Conservation (phyloP, 192 early-diverging fungal species). For the Powellomyces hirtus region DNA sequence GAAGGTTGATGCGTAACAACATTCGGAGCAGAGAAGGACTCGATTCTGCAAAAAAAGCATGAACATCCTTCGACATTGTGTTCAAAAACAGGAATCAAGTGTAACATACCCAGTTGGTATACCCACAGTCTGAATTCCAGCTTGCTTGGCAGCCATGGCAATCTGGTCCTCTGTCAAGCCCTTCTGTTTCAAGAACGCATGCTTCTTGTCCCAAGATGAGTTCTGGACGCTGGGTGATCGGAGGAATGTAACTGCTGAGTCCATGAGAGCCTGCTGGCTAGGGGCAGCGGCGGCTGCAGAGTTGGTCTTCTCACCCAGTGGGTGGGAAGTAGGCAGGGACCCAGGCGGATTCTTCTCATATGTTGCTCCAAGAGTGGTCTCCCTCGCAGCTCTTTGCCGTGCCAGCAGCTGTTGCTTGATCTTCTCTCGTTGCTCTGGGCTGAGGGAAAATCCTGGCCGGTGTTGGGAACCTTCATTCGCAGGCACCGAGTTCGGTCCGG, state of each 20-base stretch:
- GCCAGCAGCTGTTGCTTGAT: slow-evolving; percentile 13
- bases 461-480: too few species aligned
- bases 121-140: background rate
- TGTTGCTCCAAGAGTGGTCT: background rate
- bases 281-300: background rate
- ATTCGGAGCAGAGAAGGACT: too few species aligned
- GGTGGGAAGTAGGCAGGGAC: background rate
- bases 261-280: background rate
- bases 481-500: too few species aligned
- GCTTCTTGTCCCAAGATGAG: slow-evolving; percentile 75
- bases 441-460: slow-evolving; percentile 7
- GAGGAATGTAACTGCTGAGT: slow-evolving; percentile 79
- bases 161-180: slow-evolving; percentile 86
- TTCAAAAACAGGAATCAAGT: too few species aligned
- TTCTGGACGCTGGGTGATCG: slow-evolving; percentile 79
- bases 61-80: too few species aligned
- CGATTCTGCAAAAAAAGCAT: too few species aligned
- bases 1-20: too few species aligned
- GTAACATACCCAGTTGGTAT: too few species aligned
- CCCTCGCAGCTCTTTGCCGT: slow-evolving; percentile 1
- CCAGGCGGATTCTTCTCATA: background rate
- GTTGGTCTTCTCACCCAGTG: background rate
- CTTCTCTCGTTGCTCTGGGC: slow-evolving; percentile 10
- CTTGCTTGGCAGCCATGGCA: slow-evolving; percentile 55
- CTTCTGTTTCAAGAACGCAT: slow-evolving; percentile 87